Base-by-base conservation (phyloP, 345 rosid genomes). In the Bruguiera parviflora region DNA sequence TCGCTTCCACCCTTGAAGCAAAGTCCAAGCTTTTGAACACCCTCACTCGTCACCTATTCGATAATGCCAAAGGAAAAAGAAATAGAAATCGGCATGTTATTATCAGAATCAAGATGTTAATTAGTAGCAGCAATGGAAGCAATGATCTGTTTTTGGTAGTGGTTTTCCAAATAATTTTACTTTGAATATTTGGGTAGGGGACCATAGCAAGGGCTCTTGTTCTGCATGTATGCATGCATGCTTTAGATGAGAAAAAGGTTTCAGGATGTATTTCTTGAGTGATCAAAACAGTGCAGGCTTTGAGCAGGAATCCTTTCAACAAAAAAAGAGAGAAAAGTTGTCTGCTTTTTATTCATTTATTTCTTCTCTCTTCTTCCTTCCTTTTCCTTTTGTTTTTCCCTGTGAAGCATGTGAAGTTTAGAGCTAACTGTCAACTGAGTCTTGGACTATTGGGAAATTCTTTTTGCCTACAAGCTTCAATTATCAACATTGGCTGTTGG, bases 171-270 rank as follows among this genome's bases (percentile, higher is more conserved):
- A 64, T 53, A 10, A 51, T n/a, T 51, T 59, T 5, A 16, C 55
- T 61, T 16, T 69, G 69, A 73, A 73, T 63, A 53, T 63, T 72
- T 73, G 67, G 56, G 77, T 53, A 47, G 79, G 76, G 63, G 81
- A 71, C 79, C 81, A 61, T 10, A 52, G 46, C 20, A 25, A 29
- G 5, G 25, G 11, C 68, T n/a, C 35, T 61, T 33, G 20, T 67
- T 73, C 55, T 68, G 27, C 32, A 46, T 6, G 53, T 20, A 37
- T 35, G 5, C 52, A 49, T 61, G 63, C 21, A 35, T 31, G 63
- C 32, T 60, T 29, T 55, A 32, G 55, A 15, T 56, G 43, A 61
- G 67, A 67, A 39, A 47, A 21, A 63, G 63, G 43, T 63, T 58
- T 61, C 64, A 67, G 32, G 56, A 55, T n/a, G 8, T 67, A 57